phyloP scores from a whole-genome alignment of 2,329 filamentous ascomycete species.

The Paracorniculantispora psalliotae region DNA sequence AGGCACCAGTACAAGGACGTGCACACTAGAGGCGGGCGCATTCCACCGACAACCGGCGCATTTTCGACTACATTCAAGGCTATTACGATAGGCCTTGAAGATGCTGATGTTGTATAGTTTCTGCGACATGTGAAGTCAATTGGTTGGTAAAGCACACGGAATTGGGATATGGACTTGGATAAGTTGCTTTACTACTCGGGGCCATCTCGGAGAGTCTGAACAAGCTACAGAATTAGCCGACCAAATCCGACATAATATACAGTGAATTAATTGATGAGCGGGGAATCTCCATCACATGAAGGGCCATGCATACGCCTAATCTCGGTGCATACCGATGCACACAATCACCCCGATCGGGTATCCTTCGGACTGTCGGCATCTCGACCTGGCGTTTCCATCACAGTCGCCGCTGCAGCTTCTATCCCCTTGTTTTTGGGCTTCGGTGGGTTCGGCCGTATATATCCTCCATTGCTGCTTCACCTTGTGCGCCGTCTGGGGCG shows the following conservation, averaged over 20 bases:
- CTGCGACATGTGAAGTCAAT: not conserved
- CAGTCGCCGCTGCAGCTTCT: too few relatives aligned
- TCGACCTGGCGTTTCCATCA: not conserved
- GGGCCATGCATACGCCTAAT: not conserved
- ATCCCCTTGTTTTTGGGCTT: not conserved
- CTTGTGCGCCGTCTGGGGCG: too few relatives aligned
- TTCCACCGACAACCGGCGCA: not conserved
- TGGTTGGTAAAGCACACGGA: not conserved
- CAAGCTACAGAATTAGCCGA: not conserved
- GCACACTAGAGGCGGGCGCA: not conserved
- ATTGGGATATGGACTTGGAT: not conserved
- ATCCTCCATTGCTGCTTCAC: too few relatives aligned
- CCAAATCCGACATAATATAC: not conserved
- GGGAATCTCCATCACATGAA: not conserved
- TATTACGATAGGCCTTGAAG: too few relatives aligned
- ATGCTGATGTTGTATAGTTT: too few relatives aligned
- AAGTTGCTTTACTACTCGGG: not conserved
- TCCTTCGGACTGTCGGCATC: not conserved
- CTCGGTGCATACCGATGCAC: not conserved
- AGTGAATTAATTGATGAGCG: not conserved
- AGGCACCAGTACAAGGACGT: not conserved
- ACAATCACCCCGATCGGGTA: not conserved
- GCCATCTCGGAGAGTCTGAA: not conserved
- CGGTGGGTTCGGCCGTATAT: too few relatives aligned
- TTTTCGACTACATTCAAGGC: not conserved